Conservation (phyloP, 2,329 filamentous ascomycete species). For the Phialemoniopsis sp. region DNA sequence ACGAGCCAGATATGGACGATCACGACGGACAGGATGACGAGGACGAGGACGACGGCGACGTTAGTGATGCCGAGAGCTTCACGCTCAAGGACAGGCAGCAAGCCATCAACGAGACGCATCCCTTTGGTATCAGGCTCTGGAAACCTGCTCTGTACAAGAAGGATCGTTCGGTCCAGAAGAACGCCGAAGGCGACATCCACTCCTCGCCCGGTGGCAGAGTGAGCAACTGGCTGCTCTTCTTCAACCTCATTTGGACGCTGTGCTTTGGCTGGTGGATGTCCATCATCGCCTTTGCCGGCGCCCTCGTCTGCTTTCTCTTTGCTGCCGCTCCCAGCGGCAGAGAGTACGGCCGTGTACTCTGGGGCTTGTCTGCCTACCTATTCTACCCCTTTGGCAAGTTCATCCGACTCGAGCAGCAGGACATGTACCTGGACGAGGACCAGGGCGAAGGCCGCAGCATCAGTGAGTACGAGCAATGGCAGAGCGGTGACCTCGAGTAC, state of each 20-base stretch:
- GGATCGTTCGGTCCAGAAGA: constrained; percentile 91
- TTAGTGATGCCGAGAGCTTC: constrained; percentile 95
- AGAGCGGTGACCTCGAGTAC: constrained; percentile 93
- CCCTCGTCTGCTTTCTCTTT: constrained; percentile 74
- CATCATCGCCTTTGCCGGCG: constrained; percentile 68
- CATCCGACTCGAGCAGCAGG: constrained; percentile 88
- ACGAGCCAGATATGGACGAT: constrained; percentile 27
- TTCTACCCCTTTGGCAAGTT: constrained; percentile 98
- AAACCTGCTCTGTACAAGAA: constrained; percentile 99
- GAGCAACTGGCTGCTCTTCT: constrained; percentile 76
- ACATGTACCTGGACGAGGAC: constrained; percentile 91
- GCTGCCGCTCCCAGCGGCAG: constrained; percentile 74
- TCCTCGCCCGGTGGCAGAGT: constrained; percentile 87
- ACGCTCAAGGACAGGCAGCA: constrained; percentile 95
- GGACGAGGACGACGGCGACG: constrained; percentile 63
- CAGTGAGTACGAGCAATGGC: constrained; percentile 98
- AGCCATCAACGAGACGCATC: constrained; percentile 97
- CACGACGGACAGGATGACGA: constrained; percentile 26
- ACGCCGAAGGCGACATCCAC: constrained; percentile 94
- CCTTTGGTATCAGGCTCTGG: constrained; percentile 98
- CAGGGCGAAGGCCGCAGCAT: constrained; percentile 95
- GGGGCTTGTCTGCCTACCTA: constrained; percentile 79
- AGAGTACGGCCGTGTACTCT: constrained; percentile 82
- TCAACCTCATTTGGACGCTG: constrained; percentile 87
- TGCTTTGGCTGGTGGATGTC: constrained; percentile 97